Percentiles rank a stretch among this genome's conserved stretches.
Conservation (phyloP, 2,329 filamentous ascomycete species). For the Hypoxylon sp. region DNA sequence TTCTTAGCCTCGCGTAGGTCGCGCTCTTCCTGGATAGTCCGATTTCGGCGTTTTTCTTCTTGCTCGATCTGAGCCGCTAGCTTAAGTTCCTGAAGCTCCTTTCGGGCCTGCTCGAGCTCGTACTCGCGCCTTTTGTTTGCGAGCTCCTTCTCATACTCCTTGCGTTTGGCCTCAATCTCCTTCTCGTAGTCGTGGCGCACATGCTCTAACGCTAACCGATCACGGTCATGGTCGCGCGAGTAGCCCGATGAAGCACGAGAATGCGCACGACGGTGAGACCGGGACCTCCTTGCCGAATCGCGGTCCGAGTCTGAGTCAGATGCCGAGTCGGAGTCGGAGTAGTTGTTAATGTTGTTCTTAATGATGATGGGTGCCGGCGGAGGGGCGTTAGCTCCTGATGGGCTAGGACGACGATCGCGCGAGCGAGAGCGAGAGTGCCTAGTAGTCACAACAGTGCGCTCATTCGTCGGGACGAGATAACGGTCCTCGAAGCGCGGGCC, state of each 20-base stretch:
- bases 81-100: slow-evolving; percentile 61
- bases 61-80: slow-evolving; percentile 59
- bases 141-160: slow-evolving; percentile 58
- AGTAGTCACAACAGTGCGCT: slow-evolving; percentile 63
- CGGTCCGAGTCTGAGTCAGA: slow-evolving; percentile 62
- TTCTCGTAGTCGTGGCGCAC: slow-evolving; percentile 55
- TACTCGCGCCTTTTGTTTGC: slow-evolving; percentile 59
- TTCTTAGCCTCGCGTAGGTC: slow-evolving; percentile 55
- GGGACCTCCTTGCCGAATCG: slow-evolving; percentile 47
- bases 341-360: slow-evolving; percentile 69
- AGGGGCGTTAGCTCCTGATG: slow-evolving; percentile 53
- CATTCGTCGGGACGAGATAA: slow-evolving; percentile 62
- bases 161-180: slow-evolving; percentile 49
- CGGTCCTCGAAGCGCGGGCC: slow-evolving; percentile 52
- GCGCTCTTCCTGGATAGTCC: slow-evolving; percentile 60
- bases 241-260: slow-evolving; percentile 57
- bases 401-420: slow-evolving; percentile 63
- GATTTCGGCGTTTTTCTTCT: slow-evolving; percentile 59
- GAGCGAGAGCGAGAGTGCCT: slow-evolving; percentile 62
- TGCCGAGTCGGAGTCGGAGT: slow-evolving; percentile 54
- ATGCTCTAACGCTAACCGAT: slow-evolving; percentile 52
- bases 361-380: slow-evolving; percentile 66
- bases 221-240: slow-evolving; percentile 54
- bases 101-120: slow-evolving; percentile 53
- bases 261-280: slow-evolving; percentile 47